Conservation (phyloP, 768 basidiomycete species). For the Collybia sp. region DNA sequence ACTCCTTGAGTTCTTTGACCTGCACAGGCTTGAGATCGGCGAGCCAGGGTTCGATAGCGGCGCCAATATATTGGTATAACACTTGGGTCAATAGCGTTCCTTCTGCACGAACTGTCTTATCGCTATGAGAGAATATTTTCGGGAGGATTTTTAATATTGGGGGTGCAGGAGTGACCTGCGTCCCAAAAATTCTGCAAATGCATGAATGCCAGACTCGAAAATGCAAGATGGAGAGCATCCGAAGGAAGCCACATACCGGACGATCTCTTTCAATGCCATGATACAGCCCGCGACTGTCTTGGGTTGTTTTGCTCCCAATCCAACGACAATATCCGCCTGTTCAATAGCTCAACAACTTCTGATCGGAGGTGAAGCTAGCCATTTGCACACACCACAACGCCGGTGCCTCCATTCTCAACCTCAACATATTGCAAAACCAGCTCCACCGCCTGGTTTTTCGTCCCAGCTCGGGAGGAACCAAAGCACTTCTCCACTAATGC, state of each 20-base stretch:
- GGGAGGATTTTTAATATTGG: constrained; percentile 84
- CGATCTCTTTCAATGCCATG: constrained; percentile 73
- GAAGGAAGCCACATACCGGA: constrained; percentile 54
- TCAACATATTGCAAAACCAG: constrained; percentile 88
- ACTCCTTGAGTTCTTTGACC: constrained; percentile 90
- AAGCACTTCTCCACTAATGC: constrained; percentile 94
- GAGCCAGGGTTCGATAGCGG: constrained; percentile 79
- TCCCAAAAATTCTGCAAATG: constrained; percentile 67
- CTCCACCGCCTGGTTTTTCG: constrained; percentile 84
- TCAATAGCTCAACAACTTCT: constrained; percentile 20
- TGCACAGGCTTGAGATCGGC: constrained; percentile 94
- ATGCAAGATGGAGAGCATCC: neutral
- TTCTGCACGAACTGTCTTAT: constrained; percentile 94
- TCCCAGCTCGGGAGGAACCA: constrained; percentile 86
- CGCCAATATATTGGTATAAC: constrained; percentile 84
- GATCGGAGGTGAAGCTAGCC: constrained; percentile 12
- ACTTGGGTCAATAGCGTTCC: constrained; percentile 71
- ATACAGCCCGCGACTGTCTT: constrained; percentile 86
- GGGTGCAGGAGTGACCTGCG: constrained; percentile 64
- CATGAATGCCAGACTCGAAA: constrained; percentile 5
- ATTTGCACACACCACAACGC: constrained; percentile 73
- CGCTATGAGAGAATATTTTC: constrained; percentile 91
- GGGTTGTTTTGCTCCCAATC: constrained; percentile 89
- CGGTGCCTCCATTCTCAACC: constrained; percentile 84
- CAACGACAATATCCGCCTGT: constrained; percentile 77